These are phyloP conservation scores for Fusarium albidum DNA, from an alignment of 2,329 filamentous ascomycete species.

Conservation along the genomic window DNA sequence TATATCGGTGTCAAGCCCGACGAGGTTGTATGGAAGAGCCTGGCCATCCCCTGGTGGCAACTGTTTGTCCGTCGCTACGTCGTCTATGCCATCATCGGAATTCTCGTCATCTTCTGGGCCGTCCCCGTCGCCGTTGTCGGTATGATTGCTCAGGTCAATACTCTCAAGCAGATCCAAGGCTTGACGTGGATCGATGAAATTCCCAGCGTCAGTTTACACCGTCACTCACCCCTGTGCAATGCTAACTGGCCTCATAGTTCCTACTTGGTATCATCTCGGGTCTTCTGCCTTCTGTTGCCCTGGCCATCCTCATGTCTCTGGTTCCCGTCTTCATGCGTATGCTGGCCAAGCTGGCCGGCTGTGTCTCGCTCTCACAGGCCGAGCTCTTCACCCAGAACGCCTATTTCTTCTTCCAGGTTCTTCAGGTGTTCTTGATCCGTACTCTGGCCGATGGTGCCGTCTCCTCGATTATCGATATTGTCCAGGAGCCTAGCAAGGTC, in stretches of 20 bases:
- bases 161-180: slow-evolving; percentile 72
- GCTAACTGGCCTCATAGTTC: slow-evolving; percentile 29
- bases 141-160: slow-evolving; percentile 83
- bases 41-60: slow-evolving; percentile 76
- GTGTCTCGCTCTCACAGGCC: slow-evolving; percentile 78
- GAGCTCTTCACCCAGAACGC: slow-evolving; percentile 92
- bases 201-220: slow-evolving; percentile 54
- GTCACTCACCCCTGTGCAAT: not conserved
- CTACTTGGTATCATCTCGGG: slow-evolving; percentile 85
- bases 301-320: slow-evolving; percentile 83
- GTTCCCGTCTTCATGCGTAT: slow-evolving; percentile 72
- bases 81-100: slow-evolving; percentile 72
- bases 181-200: slow-evolving; percentile 77
- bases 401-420: slow-evolving; percentile 89
- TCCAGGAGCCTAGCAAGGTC: slow-evolving; percentile 66
- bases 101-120: slow-evolving; percentile 86
- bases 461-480: slow-evolving; percentile 70
- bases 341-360: slow-evolving; percentile 81
- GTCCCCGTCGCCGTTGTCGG: slow-evolving; percentile 81
- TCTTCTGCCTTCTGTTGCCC: slow-evolving; percentile 79
- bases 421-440: slow-evolving; percentile 92
- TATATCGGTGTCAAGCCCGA: slow-evolving; percentile 82
- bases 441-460: slow-evolving; percentile 84
- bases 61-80: slow-evolving; percentile 72
- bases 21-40: slow-evolving; percentile 87